Conservation (phyloP, 768 basidiomycete species). For the Mycena indigotica region DNA sequence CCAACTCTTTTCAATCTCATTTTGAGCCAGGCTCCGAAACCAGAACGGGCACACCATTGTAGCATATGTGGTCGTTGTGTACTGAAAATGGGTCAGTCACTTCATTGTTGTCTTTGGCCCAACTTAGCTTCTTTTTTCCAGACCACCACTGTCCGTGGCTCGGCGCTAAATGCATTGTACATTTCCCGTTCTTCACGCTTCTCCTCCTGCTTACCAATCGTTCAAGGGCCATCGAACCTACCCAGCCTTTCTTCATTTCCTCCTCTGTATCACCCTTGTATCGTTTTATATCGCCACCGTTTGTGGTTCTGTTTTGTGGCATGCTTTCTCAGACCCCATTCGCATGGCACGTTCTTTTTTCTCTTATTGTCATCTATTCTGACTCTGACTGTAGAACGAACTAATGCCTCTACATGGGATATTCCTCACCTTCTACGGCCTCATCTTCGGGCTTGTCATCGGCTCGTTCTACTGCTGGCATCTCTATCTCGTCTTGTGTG, state of each 20-base stretch:
- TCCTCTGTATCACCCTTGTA: conserved; percentile 63
- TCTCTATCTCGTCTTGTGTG: conserved; percentile 73
- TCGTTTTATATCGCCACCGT: conserved; percentile 61
- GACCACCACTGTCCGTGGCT: conserved; percentile 91
- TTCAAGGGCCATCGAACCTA: conserved; percentile 80
- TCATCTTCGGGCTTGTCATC: conserved; percentile 62
- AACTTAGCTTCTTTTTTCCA: conserved; percentile 29
- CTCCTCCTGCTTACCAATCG: conserved; percentile 6
- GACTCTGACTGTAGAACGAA: conserved; percentile 49
- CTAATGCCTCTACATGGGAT: conserved; percentile 72
- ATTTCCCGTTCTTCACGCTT: conserved; percentile 28
- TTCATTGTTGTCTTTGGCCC: background rate
- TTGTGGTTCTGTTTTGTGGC: conserved; percentile 55
- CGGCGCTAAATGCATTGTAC: conserved; percentile 73
- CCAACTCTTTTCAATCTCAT: background rate
- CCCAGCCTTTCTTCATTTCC: conserved; percentile 80
- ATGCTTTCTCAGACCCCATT: conserved; percentile 66
- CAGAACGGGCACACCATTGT: conserved; percentile 82
- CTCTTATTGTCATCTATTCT: background rate
- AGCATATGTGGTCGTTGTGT: conserved; percentile 75
- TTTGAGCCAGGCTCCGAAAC: conserved; percentile 57
- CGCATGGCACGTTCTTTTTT: conserved; percentile 51
- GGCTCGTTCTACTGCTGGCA: conserved; percentile 81
- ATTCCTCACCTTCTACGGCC: conserved; percentile 58
- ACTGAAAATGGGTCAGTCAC: conserved; percentile 75